Evolutionary conservation across 805 yeast species (phyloP).

Genomic region (Scheffersomyces amazonensis): DNA sequence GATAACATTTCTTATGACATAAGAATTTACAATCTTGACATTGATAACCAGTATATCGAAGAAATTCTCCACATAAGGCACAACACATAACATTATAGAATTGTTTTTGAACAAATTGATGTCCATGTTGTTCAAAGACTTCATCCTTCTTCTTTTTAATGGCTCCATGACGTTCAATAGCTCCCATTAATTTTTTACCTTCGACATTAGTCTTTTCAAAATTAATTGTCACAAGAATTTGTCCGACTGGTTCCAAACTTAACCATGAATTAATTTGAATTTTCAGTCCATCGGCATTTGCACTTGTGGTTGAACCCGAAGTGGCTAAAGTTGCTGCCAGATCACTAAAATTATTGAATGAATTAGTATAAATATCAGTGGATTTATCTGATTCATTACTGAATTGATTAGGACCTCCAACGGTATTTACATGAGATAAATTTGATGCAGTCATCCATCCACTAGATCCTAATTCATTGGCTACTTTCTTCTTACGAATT

Average conservation of each 20-base stretch:
- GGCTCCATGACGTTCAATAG: slow-evolving; percentile 89
- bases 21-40: slow-evolving; percentile 81
- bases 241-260: slow-evolving; percentile 92
- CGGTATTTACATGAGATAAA: slow-evolving; percentile 27
- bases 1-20: slow-evolving; percentile 79
- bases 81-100: slow-evolving; percentile 96
- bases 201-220: slow-evolving; percentile 61
- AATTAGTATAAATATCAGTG: slow-evolving; percentile 4
- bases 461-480: slow-evolving; percentile 61
- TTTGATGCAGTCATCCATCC: slow-evolving; percentile 90
- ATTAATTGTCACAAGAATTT: slow-evolving; percentile 70
- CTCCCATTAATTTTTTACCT: slow-evolving; percentile 39
- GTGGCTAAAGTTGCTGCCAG: not conserved
- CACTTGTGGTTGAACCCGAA: slow-evolving; percentile 4
- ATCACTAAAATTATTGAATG: slow-evolving; percentile 6
- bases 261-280: slow-evolving; percentile 77
- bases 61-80: slow-evolving; percentile 94
- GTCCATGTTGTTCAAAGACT: slow-evolving; percentile 94
- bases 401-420: slow-evolving; percentile 8
- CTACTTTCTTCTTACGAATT: slow-evolving; percentile 84
- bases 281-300: slow-evolving; percentile 12
- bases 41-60: slow-evolving; percentile 82
- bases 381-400: not conserved
- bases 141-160: slow-evolving; percentile 90
- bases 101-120: slow-evolving; percentile 92